Conservation (phyloP, 306 rosid genomes). For the Mucuna pruriens region DNA sequence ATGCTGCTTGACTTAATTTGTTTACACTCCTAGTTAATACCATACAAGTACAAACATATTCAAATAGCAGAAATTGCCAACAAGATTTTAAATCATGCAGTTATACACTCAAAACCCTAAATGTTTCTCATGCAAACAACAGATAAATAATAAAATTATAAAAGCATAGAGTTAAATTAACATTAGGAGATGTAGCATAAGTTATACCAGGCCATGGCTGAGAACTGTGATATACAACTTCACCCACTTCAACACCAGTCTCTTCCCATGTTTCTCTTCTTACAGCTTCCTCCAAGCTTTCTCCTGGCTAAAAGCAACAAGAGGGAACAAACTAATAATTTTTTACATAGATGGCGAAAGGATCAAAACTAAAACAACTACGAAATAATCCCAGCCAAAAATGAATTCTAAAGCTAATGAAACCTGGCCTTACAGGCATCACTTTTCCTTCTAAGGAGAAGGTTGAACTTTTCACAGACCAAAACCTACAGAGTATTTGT, state of each 20-base stretch:
- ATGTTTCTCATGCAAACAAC: neutral
- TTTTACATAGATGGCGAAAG: neutral
- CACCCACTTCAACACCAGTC: conserved; percentile 94
- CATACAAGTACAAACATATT: neutral
- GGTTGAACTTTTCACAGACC: conserved; percentile 6
- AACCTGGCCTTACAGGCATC: conserved; percentile 18
- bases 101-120: conserved; percentile 12
- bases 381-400: conserved; percentile 17
- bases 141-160: neutral
- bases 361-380: neutral
- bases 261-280: conserved; percentile 98
- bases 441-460: conserved; percentile 25
- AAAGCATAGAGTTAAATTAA: conserved; percentile 8
- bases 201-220: conserved; percentile 97
- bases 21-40: neutral
- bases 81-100: conserved; percentile 12
- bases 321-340: neutral
- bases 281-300: conserved; percentile 97
- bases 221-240: conserved; percentile 88
- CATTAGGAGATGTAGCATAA: conserved; percentile 7
- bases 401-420: conserved; percentile 27
- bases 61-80: neutral
- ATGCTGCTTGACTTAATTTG: neutral
- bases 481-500: conserved; percentile 10
- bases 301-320: conserved; percentile 75